Conservation (phyloP, 768 basidiomycete species). For the Suillus discolor region DNA sequence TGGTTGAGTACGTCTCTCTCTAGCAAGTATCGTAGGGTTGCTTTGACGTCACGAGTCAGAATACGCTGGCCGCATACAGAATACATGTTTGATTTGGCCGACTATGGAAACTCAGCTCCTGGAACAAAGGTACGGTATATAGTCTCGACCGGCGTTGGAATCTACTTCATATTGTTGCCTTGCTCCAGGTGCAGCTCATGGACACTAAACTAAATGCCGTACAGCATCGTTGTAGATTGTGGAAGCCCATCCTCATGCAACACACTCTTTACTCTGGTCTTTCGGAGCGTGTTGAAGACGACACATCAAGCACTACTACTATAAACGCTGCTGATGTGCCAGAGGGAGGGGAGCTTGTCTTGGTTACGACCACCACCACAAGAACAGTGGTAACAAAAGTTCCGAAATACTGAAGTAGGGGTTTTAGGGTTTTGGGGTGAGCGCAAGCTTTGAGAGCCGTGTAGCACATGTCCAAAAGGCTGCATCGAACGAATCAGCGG, state of each 20-base stretch:
- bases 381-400: neutral
- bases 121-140: slow-evolving; percentile 29
- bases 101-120: slow-evolving; percentile 26
- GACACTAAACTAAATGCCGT: too few species aligned
- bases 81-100: slow-evolving; percentile 26
- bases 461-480: too few species aligned
- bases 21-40: neutral
- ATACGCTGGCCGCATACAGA: slow-evolving; percentile 33
- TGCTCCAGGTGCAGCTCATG: neutral
- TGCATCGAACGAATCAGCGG: neutral
- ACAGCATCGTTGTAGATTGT: neutral
- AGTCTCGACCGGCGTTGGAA: neutral
- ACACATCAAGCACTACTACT: neutral
- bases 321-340: neutral
- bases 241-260: neutral
- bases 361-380: neutral
- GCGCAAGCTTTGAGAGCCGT: neutral
- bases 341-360: neutral
- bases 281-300: neutral
- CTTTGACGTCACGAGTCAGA: slow-evolving; percentile 13
- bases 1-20: slow-evolving; percentile 23
- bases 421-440: neutral
- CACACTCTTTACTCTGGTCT: neutral
- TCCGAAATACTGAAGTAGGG: neutral
- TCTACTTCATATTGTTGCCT: neutral